phyloP scores from a whole-genome alignment of 805 yeast genomes.

The Scheffersomyces spartinae region DNA sequence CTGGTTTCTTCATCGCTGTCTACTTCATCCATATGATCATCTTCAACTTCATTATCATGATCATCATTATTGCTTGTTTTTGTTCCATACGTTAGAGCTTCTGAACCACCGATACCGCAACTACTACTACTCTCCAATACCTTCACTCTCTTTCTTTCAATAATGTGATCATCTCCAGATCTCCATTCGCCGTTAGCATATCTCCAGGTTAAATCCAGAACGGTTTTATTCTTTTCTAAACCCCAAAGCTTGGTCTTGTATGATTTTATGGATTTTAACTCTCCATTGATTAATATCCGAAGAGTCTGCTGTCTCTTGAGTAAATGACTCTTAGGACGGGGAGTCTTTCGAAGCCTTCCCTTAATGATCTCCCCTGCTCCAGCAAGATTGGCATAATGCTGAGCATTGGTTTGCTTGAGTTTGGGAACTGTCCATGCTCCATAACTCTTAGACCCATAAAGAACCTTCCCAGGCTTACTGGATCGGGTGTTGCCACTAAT shows the following conservation, averaged over 20 bases:
- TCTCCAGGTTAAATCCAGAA: conserved; percentile 50
- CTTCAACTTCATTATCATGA: conserved; percentile 9
- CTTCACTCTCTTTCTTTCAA: conserved; percentile 39
- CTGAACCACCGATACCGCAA: conserved; percentile 16
- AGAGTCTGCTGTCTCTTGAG: conserved; percentile 42
- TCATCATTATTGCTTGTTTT: conserved; percentile 5
- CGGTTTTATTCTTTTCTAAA: conserved; percentile 51
- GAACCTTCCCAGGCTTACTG: conserved; percentile 16
- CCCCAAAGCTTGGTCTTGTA: conserved; percentile 89
- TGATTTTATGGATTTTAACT: conserved; percentile 42
- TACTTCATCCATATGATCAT: conserved; percentile 1
- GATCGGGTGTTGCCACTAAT: conserved; percentile 23
- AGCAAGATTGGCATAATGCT: conserved; percentile 15
- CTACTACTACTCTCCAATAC: conserved; percentile 2
- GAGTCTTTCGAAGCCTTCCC: conserved; percentile 53
- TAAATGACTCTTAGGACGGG: conserved; percentile 34
- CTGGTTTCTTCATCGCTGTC: conserved; percentile 4
- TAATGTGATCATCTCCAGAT: conserved; percentile 67
- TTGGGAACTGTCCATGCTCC: conserved; percentile 22
- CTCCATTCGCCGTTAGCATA: conserved; percentile 65
- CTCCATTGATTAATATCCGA: conserved; percentile 51
- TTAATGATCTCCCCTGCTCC: conserved; percentile 30
- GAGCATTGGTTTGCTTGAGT: conserved; percentile 9
- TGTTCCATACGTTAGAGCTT: conserved; percentile 16
- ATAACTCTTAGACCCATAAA: conserved; percentile 24